A percentile compares a stretch with the other conserved stretches of the same genome.
Evolutionary conservation across 371 early-diverging fungal genomes (phyloP).

Genomic region (Thermomucor indicae-seudaticae): DNA sequence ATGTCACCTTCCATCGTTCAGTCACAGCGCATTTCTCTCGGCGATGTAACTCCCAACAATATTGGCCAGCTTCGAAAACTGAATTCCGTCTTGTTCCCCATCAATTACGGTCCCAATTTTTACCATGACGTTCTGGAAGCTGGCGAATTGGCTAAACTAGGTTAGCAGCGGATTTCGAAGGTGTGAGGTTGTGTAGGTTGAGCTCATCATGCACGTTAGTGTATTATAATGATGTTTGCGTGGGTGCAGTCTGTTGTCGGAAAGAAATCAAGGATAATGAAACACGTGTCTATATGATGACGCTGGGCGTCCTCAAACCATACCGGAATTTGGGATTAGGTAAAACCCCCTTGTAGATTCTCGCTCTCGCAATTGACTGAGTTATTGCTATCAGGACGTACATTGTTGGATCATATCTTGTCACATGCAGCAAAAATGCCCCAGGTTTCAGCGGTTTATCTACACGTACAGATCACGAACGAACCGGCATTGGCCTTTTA

Average conservation of each 20-base stretch:
- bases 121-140: conserved; percentile 72
- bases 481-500: conserved; percentile 86
- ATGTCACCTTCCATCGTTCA: conserved; percentile 20
- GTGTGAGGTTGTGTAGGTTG: not conserved
- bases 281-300: conserved; percentile 84
- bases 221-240: conserved; percentile 68
- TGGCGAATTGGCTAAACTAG: conserved; percentile 71
- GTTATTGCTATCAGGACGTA: conserved; percentile 41
- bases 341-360: conserved; percentile 16
- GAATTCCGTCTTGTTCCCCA: conserved; percentile 84
- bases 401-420: conserved; percentile 59
- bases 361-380: not conserved
- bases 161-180: conserved; percentile 25
- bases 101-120: conserved; percentile 76
- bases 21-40: conserved; percentile 46
- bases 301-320: conserved; percentile 88
- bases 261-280: conserved; percentile 46
- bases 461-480: conserved; percentile 93
- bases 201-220: conserved; percentile 37
- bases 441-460: conserved; percentile 52
- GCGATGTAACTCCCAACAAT: conserved; percentile 67
- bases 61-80: conserved; percentile 70
- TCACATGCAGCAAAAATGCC: conserved; percentile 38
- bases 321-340: conserved; percentile 84
- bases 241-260: conserved; percentile 90